A percentile compares a stretch with the other conserved stretches of the same genome.
Conservation (phyloP, 1,284 basidiomycete species). For the Moesziomyces parantarcticus region DNA sequence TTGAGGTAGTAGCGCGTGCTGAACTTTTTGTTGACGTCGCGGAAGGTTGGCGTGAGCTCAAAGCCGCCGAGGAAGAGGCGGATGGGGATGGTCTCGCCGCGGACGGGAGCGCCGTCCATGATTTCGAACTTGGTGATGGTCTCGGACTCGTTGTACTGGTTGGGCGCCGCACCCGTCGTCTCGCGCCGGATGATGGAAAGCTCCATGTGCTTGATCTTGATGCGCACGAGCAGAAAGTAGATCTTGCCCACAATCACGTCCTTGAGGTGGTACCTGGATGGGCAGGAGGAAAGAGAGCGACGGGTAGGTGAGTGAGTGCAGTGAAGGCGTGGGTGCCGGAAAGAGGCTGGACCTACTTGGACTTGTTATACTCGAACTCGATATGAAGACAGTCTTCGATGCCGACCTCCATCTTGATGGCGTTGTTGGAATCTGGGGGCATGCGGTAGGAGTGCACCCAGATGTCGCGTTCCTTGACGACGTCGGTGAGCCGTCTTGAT, state of each 20-base stretch:
- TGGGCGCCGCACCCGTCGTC: conserved; percentile 86
- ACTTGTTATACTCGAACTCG: conserved; percentile 99
- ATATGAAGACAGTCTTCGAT: conserved; percentile 99
- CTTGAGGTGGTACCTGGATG: conserved; percentile 85
- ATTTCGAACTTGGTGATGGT: conserved; percentile 99
- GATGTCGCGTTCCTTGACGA: conserved; percentile 88
- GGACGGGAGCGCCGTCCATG: conserved; percentile 77
- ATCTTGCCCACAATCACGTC: conserved; percentile 99
- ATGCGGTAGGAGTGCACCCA: conserved; percentile 99
- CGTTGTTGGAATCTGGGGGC: conserved; percentile 96
- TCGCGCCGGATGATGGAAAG: conserved; percentile 96
- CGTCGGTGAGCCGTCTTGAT: conserved; percentile 89
- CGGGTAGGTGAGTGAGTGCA: not conserved
- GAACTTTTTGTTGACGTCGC: conserved; percentile 99
- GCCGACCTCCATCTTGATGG: conserved; percentile 99
- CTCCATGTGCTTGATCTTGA: conserved; percentile 99
- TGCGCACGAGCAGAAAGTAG: conserved; percentile 96
- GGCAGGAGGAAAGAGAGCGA: not conserved
- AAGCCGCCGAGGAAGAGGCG: conserved; percentile 97
- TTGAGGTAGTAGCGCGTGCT: conserved; percentile 92
- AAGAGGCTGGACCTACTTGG: conserved; percentile 72
- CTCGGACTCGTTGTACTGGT: conserved; percentile 98
- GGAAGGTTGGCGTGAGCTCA: conserved; percentile 96
- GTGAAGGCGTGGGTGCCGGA: not conserved
- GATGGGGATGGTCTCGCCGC: conserved; percentile 98